Percentiles rank a stretch among this genome's conserved stretches.
These are phyloP conservation scores for Vigna hirtella DNA, from an alignment of 306 rosid genomes.

Conservation along the genomic window DNA sequence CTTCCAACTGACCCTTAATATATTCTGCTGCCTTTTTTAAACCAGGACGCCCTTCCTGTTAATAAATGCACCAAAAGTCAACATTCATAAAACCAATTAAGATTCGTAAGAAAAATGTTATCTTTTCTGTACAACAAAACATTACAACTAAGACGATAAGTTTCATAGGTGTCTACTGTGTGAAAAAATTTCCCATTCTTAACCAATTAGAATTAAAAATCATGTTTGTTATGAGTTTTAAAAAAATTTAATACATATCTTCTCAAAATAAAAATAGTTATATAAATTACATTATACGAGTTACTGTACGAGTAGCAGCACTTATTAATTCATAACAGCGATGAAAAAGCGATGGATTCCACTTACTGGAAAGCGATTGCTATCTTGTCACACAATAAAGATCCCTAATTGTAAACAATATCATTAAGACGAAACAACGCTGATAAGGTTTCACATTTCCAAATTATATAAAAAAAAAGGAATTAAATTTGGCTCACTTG, in stretches of 20 bases:
- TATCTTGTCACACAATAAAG: background rate
- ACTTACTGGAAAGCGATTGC: background rate
- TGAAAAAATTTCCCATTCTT: no score
- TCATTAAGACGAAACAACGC: background rate
- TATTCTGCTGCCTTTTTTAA: slow-evolving; percentile 80
- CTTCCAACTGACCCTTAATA: slow-evolving; percentile 72
- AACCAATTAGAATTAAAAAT: no score
- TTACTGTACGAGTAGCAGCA: background rate
- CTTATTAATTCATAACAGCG: background rate
- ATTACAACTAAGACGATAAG: no score
- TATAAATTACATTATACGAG: no score
- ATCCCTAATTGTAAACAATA: background rate
- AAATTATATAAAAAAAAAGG: background rate
- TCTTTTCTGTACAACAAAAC: no score
- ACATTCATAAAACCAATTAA: slow-evolving; percentile 33
- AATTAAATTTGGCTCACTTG: slow-evolving; percentile 58
- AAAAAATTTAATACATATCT: no score
- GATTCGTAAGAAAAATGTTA: background rate
- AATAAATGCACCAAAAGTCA: slow-evolving; percentile 46
- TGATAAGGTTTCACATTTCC: background rate
- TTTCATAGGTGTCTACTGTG: no score
- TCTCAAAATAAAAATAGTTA: no score
- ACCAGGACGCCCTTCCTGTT: slow-evolving; percentile 96
- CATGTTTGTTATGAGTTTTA: no score
- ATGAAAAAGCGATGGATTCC: background rate